These are phyloP conservation scores for Picochlorum sp. DNA, from an alignment of 139 green algal genomes.

Conservation along the genomic window DNA sequence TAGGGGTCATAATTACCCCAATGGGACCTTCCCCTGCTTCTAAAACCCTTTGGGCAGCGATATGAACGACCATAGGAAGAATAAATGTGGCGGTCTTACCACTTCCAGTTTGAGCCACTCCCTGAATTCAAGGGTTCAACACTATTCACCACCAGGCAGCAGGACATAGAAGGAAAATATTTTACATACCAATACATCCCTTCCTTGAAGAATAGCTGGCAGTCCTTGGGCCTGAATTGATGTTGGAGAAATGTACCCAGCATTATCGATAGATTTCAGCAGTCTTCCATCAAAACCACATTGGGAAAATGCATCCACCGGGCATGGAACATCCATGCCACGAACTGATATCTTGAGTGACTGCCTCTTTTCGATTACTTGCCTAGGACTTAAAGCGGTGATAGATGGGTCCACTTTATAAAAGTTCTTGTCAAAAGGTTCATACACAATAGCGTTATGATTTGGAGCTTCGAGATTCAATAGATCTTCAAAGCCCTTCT, in stretches of 20 bases:
- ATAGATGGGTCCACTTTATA: conserved; percentile 57
- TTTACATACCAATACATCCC: conserved; percentile 73
- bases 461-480: conserved; percentile 48
- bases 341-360: conserved; percentile 58
- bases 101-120: conserved; percentile 75
- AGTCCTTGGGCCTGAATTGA: conserved; percentile 72
- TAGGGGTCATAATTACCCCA: conserved; percentile 74
- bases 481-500: background rate
- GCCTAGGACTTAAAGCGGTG: conserved; percentile 38
- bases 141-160: conserved; percentile 11
- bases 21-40: conserved; percentile 73
- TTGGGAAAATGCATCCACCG: conserved; percentile 61
- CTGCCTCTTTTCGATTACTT: conserved; percentile 40
- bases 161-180: conserved; percentile 32
- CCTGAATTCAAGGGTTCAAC: too few species aligned
- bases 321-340: conserved; percentile 34
- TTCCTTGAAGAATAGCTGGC: conserved; percentile 54
- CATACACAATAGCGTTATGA: conserved; percentile 52
- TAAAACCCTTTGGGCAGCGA: conserved; percentile 60
- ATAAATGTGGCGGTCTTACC: conserved; percentile 84
- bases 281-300: conserved; percentile 53
- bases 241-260: conserved; percentile 57
- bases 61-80: conserved; percentile 74
- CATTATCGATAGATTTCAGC: conserved; percentile 47
- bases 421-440: conserved; percentile 74